Conservation (phyloP, 768 basidiomycete species). For the Agrocybe pediades region DNA sequence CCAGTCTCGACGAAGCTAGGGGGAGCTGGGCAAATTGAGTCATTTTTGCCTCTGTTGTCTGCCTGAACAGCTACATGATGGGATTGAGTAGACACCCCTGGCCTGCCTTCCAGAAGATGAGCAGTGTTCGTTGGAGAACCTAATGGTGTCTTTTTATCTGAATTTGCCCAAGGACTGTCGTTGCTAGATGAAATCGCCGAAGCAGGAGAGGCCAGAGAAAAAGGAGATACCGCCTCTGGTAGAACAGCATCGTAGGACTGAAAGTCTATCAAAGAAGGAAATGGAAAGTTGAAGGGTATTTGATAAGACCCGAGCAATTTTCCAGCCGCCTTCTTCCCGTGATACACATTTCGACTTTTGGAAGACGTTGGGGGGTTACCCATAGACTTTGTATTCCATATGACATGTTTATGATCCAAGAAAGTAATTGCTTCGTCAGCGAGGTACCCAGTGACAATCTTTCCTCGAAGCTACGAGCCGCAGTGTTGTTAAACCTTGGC, state of each 20-base stretch:
- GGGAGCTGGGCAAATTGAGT: conserved; percentile 19
- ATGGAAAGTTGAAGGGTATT: conserved; percentile 33
- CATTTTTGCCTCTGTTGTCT: not conserved
- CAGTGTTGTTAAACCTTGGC: not conserved
- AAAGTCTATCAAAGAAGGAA: conserved; percentile 27
- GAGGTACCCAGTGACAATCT: conserved; percentile 20
- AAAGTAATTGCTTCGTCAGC: conserved; percentile 20
- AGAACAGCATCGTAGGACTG: conserved; percentile 3
- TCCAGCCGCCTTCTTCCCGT: conserved; percentile 8
- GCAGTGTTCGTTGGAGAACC: too few relatives aligned
- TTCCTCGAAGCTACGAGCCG: conserved; percentile 23
- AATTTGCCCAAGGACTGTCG: not conserved
- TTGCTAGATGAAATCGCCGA: not conserved
- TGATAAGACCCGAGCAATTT: conserved; percentile 27
- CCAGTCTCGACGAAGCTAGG: conserved; percentile 31
- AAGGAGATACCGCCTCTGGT: not conserved
- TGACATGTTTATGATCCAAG: conserved; percentile 17
- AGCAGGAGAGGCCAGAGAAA: not conserved
- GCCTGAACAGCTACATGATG: too few relatives aligned
- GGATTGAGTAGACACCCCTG: too few relatives aligned
- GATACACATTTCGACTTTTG: not conserved
- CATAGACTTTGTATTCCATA: conserved; percentile 25
- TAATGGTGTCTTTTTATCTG: not conserved
- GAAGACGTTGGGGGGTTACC: conserved; percentile 15
- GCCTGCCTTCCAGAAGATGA: too few relatives aligned